A percentile compares a stretch with the other conserved stretches of the same genome.
phyloP scores from a whole-genome alignment of 495 filamentous ascomycete species.

The Lophiotrema nucula region DNA sequence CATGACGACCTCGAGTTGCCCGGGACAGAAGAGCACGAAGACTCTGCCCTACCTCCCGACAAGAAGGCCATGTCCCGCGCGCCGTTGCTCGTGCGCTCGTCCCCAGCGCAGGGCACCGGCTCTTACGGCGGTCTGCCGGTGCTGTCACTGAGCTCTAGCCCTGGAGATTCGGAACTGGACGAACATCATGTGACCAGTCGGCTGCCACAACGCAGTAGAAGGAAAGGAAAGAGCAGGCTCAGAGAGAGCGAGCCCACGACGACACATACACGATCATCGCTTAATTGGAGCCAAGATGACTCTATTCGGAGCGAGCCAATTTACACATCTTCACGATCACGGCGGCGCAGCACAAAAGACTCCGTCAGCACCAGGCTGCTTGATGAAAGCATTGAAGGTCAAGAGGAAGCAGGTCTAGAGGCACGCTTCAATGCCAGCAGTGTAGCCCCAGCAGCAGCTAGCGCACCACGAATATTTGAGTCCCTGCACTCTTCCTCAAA shows the following conservation, averaged over 20 bases:
- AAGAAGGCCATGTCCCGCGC: slow-evolving; percentile 30
- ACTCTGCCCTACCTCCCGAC: neutral
- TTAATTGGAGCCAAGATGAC: slow-evolving; percentile 4
- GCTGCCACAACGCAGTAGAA: slow-evolving; percentile 4
- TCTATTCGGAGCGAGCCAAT: slow-evolving; percentile 16
- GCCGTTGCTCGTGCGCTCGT: slow-evolving; percentile 33
- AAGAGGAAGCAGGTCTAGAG: slow-evolving; percentile 28
- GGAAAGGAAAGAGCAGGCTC: slow-evolving; percentile 32
- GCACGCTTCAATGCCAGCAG: slow-evolving; percentile 20
- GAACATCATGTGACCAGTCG: slow-evolving; percentile 21
- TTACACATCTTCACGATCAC: neutral
- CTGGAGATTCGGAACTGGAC: slow-evolving; percentile 10
- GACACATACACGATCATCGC: neutral
- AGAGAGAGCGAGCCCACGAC: slow-evolving; percentile 25
- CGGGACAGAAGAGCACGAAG: neutral
- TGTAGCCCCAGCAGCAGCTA: neutral
- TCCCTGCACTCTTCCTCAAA: slow-evolving; percentile 24
- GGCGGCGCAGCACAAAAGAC: slow-evolving; percentile 21
- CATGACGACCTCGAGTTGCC: slow-evolving; percentile 17
- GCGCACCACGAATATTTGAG: slow-evolving; percentile 19
- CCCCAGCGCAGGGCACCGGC: slow-evolving; percentile 34
- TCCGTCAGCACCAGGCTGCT: slow-evolving; percentile 6
- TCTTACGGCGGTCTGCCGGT: slow-evolving; percentile 36
- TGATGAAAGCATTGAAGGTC: slow-evolving; percentile 17
- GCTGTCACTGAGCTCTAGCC: slow-evolving; percentile 30